These are phyloP conservation scores for Aspergillus viridinutans DNA, from an alignment of 2,329 filamentous ascomycete species.

Conservation along the genomic window DNA sequence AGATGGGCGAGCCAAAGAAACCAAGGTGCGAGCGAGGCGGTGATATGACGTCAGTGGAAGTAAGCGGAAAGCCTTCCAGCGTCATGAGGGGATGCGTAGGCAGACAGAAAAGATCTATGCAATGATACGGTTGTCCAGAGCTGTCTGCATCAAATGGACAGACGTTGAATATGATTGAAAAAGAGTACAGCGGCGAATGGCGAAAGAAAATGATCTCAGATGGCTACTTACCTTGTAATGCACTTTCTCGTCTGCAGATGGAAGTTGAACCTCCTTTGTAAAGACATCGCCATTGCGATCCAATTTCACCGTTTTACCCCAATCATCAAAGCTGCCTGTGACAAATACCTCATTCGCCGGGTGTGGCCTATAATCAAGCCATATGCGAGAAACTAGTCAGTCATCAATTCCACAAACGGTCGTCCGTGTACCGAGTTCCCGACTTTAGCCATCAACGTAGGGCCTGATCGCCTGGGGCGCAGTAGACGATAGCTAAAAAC, in stretches of 20 bases:
- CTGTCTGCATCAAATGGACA: not conserved
- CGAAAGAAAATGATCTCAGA: constrained; percentile 9
- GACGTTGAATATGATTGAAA: not conserved
- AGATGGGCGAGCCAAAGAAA: constrained; percentile 13
- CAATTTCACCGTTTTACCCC: constrained; percentile 81
- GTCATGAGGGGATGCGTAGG: constrained; percentile 18
- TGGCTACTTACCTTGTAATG: constrained; percentile 78
- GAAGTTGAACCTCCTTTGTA: constrained; percentile 74
- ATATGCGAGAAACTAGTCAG: constrained; percentile 27
- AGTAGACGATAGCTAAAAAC: not conserved
- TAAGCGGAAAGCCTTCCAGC: constrained; percentile 16
- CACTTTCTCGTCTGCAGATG: constrained; percentile 65
- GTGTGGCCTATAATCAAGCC: constrained; percentile 62
- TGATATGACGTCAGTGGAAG: constrained; percentile 20
- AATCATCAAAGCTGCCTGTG: constrained; percentile 92
- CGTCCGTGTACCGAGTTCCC: not conserved
- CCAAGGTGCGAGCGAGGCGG: not conserved
- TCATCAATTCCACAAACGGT: constrained; percentile 12
- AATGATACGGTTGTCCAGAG: not conserved
- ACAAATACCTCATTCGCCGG: constrained; percentile 84
- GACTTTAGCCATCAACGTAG: constrained; percentile 3
- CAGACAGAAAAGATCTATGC: not conserved
- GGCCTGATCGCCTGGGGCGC: not conserved
- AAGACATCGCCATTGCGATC: constrained; percentile 70
- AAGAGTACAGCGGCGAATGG: not conserved